These are phyloP conservation scores for Hypoxylon sp. DNA, from an alignment of 2,329 filamentous ascomycete species.

Conservation along the genomic window DNA sequence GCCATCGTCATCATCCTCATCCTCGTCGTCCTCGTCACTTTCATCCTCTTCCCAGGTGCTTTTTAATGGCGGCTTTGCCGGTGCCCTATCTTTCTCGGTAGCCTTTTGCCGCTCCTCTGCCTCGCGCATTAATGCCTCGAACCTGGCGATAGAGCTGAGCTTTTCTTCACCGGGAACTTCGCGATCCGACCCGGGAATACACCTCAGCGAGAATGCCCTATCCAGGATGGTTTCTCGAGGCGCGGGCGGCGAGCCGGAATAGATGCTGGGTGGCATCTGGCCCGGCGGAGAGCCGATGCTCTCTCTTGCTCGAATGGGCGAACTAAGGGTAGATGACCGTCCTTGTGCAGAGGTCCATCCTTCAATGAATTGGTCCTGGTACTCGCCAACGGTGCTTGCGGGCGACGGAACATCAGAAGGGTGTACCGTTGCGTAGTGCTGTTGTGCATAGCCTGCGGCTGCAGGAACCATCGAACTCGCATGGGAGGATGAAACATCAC, in stretches of 20 bases:
- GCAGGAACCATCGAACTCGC: constrained; percentile 61
- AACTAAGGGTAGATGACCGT: constrained; percentile 68
- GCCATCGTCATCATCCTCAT: constrained; percentile 54
- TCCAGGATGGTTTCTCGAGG: constrained; percentile 75
- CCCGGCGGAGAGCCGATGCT: constrained; percentile 64
- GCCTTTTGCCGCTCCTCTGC: constrained; percentile 63
- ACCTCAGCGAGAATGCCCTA: constrained; percentile 72
- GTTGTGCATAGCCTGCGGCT: constrained; percentile 55
- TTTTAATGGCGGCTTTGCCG: constrained; percentile 54
- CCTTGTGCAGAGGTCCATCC: constrained; percentile 71
- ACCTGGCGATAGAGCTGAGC: constrained; percentile 72
- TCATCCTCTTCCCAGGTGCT: constrained; percentile 66
- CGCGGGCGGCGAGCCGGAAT: constrained; percentile 63
- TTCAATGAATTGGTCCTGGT: constrained; percentile 68
- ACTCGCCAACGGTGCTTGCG: constrained; percentile 63
- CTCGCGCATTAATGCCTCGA: constrained; percentile 74
- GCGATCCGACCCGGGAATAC: constrained; percentile 70
- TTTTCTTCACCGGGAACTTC: constrained; percentile 69
- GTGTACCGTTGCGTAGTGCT: constrained; percentile 64
- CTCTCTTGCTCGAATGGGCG: constrained; percentile 65
- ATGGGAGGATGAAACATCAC: constrained; percentile 71
- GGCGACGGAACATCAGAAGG: constrained; percentile 69
- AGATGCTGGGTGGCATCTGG: constrained; percentile 52
- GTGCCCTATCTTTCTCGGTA: constrained; percentile 52
- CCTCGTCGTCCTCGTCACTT: constrained; percentile 59